A percentile compares a stretch with the other conserved stretches of the same genome.
phyloP scores from a whole-genome alignment of 345 rosid species.

The Limnanthes douglasii region DNA sequence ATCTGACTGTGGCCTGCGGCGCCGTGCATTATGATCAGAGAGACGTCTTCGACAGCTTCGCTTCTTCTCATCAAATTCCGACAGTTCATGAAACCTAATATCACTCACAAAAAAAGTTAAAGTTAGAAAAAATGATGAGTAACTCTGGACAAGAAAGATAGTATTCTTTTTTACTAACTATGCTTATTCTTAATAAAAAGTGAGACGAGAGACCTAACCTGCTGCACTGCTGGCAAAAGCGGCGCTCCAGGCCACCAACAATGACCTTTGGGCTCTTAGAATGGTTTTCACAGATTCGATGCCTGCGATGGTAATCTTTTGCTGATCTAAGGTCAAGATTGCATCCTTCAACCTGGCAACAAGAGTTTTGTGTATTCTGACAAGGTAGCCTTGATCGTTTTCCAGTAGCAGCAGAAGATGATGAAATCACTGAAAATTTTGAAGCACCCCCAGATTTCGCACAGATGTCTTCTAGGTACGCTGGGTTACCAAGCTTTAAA shows the following conservation, averaged over 20 bases:
- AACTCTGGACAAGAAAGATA: too few species aligned
- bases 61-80: constrained; percentile 89
- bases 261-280: constrained; percentile 64
- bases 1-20: constrained; percentile 76
- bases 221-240: constrained; percentile 99
- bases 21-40: constrained; percentile 94
- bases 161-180: too few species aligned
- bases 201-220: constrained; percentile 27
- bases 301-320: constrained; percentile 75
- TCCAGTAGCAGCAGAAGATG: constrained; percentile 27
- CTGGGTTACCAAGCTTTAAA: constrained; percentile 68
- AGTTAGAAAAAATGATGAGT: too few species aligned
- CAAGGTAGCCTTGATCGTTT: constrained; percentile 42
- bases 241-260: constrained; percentile 66
- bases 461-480: constrained; percentile 53
- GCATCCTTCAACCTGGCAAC: constrained; percentile 83
- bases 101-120: too few species aligned
- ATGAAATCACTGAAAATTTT: constrained; percentile 14
- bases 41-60: constrained; percentile 90
- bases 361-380: constrained; percentile 23
- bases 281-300: constrained; percentile 73
- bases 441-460: constrained; percentile 26
- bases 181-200: too few species aligned
- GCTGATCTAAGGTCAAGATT: constrained; percentile 67
- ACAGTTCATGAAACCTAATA: constrained; percentile 80